Evolutionary conservation across 1,139 yeast genomes (phyloP).

Genomic region (Meyerozyma sp.): DNA sequence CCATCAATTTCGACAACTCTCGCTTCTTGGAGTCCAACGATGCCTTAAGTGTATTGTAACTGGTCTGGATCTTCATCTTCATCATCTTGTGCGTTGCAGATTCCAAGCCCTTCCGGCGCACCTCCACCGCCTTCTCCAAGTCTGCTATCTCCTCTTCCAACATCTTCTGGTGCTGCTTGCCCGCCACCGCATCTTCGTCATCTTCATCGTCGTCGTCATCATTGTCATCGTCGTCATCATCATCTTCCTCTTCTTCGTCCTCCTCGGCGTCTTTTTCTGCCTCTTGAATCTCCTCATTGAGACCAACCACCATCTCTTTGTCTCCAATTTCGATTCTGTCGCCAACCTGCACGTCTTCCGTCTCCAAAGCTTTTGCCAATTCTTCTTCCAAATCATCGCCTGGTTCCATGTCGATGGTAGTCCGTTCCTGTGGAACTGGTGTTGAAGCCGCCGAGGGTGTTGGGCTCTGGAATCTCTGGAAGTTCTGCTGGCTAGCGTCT

Average conservation of each 20-base stretch:
- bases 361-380: conserved; percentile 35
- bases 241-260: conserved; percentile 21
- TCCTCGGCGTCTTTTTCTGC: conserved; percentile 12
- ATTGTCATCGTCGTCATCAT: conserved; percentile 24
- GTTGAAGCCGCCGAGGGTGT: conserved; percentile 3
- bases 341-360: conserved; percentile 7
- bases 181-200: conserved; percentile 26
- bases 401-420: conserved; percentile 13
- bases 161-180: conserved; percentile 67
- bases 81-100: conserved; percentile 84
- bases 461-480: conserved; percentile 1
- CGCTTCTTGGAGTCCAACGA: conserved; percentile 80
- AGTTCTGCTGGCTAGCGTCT: conserved; percentile 36
- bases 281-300: conserved; percentile 11
- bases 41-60: conserved; percentile 69
- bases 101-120: conserved; percentile 67
- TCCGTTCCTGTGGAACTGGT: conserved; percentile 2
- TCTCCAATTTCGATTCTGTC: conserved; percentile 2
- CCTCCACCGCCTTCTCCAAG: conserved; percentile 70
- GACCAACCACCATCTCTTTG: neutral
- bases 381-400: conserved; percentile 35
- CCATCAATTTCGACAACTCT: conserved; percentile 45
- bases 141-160: conserved; percentile 83
- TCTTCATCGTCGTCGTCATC: conserved; percentile 25
- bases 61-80: conserved; percentile 81